Conservation (phyloP, 129 eudicot genomes). For the Helianthus annuus region HanXRQr2.0-SUNRISE NC_035433.2:62335909-62336408, state of each 20-base stretch:
- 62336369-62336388: constrained; percentile 71
- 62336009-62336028: background rate
- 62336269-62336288: constrained; percentile 49
- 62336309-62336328: constrained; percentile 47
- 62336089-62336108: constrained; percentile 59
- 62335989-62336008: background rate
- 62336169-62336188: constrained; percentile 56
- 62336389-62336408: constrained; percentile 75
- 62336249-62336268: constrained; percentile 51
- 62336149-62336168: constrained; percentile 56
- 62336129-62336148: constrained; percentile 37
- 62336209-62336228: constrained; percentile 65
- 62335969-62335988: background rate
- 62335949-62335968: background rate
- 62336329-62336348: constrained; percentile 60
- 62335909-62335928: background rate
- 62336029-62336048: background rate
- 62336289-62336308: constrained; percentile 49
- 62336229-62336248: constrained; percentile 57
- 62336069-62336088: constrained; percentile 61
- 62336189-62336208: constrained; percentile 69
- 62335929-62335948: background rate
- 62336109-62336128: constrained; percentile 34
- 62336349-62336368: constrained; percentile 53
- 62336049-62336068: constrained; percentile 25